Conservation (phyloP, 164 flowering plant species). For the Annona squamosa region DNA sequence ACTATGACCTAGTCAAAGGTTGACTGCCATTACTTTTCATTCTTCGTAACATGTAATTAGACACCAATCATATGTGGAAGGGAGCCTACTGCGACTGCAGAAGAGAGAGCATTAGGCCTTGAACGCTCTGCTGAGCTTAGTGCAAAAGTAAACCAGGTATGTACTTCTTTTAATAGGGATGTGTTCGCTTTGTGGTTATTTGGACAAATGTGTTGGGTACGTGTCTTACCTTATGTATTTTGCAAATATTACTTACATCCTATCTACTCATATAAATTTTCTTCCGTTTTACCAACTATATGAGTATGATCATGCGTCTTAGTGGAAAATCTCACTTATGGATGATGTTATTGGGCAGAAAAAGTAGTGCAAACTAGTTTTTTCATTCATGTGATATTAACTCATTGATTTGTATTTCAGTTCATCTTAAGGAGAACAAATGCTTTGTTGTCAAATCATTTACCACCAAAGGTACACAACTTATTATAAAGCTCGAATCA, state of each 20-base stretch:
- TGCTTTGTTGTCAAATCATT: slow-evolving; percentile 83
- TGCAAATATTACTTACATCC: not conserved
- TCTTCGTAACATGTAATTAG: slow-evolving; percentile 24
- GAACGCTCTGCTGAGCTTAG: slow-evolving; percentile 87
- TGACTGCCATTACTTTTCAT: not conserved
- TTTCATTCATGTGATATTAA: not conserved
- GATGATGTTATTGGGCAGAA: not conserved
- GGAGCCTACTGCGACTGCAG: slow-evolving; percentile 81
- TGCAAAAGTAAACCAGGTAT: slow-evolving; percentile 91
- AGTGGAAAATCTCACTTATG: too few species aligned
- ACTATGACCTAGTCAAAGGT: not conserved
- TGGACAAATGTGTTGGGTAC: not conserved
- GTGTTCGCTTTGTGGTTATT: not conserved
- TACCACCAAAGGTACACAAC: slow-evolving; percentile 87
- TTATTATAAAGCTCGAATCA: not conserved
- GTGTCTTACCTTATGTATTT: not conserved
- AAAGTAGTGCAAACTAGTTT: not conserved
- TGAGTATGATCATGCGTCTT: too few species aligned
- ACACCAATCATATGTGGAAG: slow-evolving; percentile 85
- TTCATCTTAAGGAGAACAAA: slow-evolving; percentile 95
- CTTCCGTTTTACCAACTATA: too few species aligned
- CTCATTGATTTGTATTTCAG: slow-evolving; percentile 34
- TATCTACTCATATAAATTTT: not conserved
- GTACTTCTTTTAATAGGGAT: slow-evolving; percentile 5
- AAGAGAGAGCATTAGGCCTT: slow-evolving; percentile 59